Percentiles rank a stretch among this genome's conserved stretches.
Conservation (phyloP, 441 rosid species). For the Codiaeum variegatum region DNA sequence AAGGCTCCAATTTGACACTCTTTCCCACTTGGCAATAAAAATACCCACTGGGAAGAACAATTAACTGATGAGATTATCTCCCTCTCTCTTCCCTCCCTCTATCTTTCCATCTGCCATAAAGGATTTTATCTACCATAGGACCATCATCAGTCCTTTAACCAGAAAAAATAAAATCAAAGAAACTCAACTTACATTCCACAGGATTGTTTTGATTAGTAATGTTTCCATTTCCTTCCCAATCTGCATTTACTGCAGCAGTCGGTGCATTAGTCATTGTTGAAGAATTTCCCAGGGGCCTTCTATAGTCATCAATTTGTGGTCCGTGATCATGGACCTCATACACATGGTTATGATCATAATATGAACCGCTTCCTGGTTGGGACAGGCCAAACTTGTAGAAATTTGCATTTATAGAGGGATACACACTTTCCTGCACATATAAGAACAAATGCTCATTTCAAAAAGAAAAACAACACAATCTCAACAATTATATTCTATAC, state of each 20-base stretch:
- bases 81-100: background rate
- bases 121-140: background rate
- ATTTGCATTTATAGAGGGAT: constrained; percentile 42
- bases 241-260: constrained; percentile 34
- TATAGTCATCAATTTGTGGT: constrained; percentile 37
- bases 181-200: constrained; percentile 56
- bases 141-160: background rate
- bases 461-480: background rate
- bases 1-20: background rate
- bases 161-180: background rate
- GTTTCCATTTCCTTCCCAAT: constrained; percentile 39
- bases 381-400: constrained; percentile 52
- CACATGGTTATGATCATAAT: constrained; percentile 41
- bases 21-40: background rate
- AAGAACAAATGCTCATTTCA: constrained; percentile 12
- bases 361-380: constrained; percentile 45
- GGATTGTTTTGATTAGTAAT: constrained; percentile 31
- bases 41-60: background rate
- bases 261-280: constrained; percentile 30
- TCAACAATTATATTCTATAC: background rate
- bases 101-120: background rate
- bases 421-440: constrained; percentile 45
- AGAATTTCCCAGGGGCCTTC: constrained; percentile 46
- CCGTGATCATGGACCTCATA: constrained; percentile 47
- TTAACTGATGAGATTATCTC: background rate